Percentiles rank a stretch among this genome's conserved stretches.
These are phyloP conservation scores for Dimargaris cristalligena DNA, from an alignment of 192 early-diverging fungal genomes.

Conservation along the genomic window DNA sequence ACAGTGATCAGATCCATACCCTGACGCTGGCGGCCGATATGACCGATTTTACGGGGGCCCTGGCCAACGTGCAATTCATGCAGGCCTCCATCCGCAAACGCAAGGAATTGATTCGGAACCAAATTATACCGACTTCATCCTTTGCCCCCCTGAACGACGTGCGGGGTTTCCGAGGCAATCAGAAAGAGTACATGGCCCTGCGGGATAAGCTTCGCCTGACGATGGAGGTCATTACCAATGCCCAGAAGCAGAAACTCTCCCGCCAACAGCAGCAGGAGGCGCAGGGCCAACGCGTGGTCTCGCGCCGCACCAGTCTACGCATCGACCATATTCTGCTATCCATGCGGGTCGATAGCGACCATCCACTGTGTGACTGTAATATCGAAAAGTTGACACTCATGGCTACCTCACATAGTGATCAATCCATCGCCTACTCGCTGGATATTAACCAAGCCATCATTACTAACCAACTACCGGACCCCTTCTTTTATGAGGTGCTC, in stretches of 20 bases:
- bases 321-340: constrained; percentile 54
- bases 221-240: constrained; percentile 43
- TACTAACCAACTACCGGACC: constrained; percentile 39
- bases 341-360: constrained; percentile 48
- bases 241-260: constrained; percentile 21
- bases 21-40: constrained; percentile 68
- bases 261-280: neutral
- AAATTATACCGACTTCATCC: neutral
- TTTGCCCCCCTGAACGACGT: constrained; percentile 2
- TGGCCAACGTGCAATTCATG: constrained; percentile 11
- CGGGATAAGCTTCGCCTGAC: constrained; percentile 52
- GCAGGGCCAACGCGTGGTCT: constrained; percentile 15
- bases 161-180: neutral
- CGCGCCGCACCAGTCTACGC: constrained; percentile 37
- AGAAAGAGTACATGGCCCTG: neutral
- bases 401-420: constrained; percentile 69
- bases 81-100: constrained; percentile 6
- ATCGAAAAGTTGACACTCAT: constrained; percentile 43
- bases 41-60: constrained; percentile 39
- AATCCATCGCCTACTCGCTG: constrained; percentile 49
- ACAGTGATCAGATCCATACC: constrained; percentile 49
- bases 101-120: constrained; percentile 18
- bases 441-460: constrained; percentile 59
- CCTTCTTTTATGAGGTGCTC: constrained; percentile 40
- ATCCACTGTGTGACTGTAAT: constrained; percentile 53